Evolutionary conservation across 805 yeast species (phyloP), one percentile per base, ranked within the genome.

Genomic region (Candida hispaniensis): DNA sequence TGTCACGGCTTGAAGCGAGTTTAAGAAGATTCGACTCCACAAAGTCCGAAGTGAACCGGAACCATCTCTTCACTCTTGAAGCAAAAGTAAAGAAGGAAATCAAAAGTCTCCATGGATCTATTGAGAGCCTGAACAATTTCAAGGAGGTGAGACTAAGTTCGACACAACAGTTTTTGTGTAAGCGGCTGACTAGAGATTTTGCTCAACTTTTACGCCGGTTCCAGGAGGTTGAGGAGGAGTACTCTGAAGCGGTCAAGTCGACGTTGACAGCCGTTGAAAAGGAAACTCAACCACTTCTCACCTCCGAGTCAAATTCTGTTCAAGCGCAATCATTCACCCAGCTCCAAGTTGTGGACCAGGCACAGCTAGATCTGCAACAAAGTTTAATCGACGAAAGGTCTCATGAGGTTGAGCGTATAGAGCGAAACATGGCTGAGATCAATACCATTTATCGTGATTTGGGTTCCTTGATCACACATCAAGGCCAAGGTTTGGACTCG

Each of bases 391-490:
- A 30, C 12, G 88, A 82, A 48, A 61, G 95, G 38, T 75, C 79
- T 35, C 59, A 70, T 14, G 91, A 82, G 42, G 79, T 86, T 18
- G 62, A 65, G 18, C 74, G 71, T 42, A 76, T 85, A 6, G 75
- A 78, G 26, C 71, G 72, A 25, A 93, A 94, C 0, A 82, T 85
- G 7, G 69, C 66, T 35, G 95, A 86, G 45, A 81, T 86, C 25
- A 85, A 86, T 54, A 67, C 83, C 7, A 85, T 86, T 4, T 85
- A 83, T 54, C 73, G 74, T 45, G 94, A 85, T 48, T 56, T 86
- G 39, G 83, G 85, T 10, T 67, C 72, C 22, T 59, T 86, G 47
- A 91, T 86, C 2, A 63, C 67, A 34, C 86, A 82, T 54, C 96
- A 86, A 52, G 94, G 94, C 5, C 75, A 70, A 18, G 85, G 80